These are phyloP conservation scores for Nitzschia sp. DNA, from an alignment of 108 stramenopile genomes.

Conservation along the genomic window DNA sequence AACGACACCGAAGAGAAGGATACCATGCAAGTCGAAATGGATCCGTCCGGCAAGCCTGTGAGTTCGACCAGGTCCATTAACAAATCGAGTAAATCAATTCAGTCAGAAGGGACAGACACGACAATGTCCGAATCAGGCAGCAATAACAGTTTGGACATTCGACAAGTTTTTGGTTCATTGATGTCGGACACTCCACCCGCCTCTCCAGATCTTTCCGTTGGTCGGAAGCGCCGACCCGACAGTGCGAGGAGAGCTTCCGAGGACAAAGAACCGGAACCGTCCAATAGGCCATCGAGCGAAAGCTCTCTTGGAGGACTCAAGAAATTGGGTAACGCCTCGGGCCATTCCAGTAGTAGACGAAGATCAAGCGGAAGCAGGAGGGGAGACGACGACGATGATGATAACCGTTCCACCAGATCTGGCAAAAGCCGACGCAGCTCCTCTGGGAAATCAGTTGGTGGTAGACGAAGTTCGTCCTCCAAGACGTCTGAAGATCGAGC, in stretches of 20 bases:
- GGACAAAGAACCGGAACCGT: neutral
- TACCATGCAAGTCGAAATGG: neutral
- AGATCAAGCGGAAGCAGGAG: neutral
- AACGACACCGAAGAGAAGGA: neutral
- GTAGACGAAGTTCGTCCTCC: neutral
- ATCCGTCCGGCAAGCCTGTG: neutral
- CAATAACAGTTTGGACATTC: constrained; percentile 4
- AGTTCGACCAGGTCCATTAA: neutral
- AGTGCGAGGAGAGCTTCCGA: neutral
- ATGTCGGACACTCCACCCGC: neutral
- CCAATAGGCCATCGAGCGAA: neutral
- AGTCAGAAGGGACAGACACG: constrained; percentile 11
- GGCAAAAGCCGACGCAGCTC: constrained; percentile 11
- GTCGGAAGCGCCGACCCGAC: neutral
- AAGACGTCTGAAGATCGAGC: neutral
- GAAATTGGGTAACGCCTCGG: neutral
- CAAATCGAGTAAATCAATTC: constrained; percentile 10
- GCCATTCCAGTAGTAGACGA: neutral
- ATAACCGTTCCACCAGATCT: constrained; percentile 9
- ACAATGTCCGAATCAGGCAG: neutral
- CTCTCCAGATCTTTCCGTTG: neutral
- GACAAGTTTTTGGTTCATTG: constrained; percentile 17
- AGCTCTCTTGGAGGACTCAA: neutral
- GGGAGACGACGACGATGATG: constrained; percentile 6
- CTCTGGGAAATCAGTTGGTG: neutral